Evolutionary conservation across 148 eudicot genomes (phyloP), one percentile per base, ranked within the genome.

Genomic region (Cornus florida): DNA sequence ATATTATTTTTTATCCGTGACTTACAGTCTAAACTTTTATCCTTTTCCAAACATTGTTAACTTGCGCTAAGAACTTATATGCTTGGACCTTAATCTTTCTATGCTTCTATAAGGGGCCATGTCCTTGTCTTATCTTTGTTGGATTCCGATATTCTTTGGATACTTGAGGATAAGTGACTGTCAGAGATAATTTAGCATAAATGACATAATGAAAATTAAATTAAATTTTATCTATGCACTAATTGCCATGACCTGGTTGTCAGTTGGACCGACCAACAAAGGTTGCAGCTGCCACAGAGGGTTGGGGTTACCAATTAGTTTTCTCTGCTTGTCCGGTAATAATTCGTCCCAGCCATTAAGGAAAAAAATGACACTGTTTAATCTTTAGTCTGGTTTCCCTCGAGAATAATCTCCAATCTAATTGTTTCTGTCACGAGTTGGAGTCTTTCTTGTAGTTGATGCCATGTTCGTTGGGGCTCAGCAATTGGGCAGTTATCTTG

Each of bases 231-330:
- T 72, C 48, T 32, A 31, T 66, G 11, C 32, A 16, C 53, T 57
- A 4, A 23, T 70, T 82, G 50, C 67, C 24, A 23, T 78, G 67
- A 28, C 57, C 60, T 77, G n/a, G 41, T 39, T 57, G 68, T 77
- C 87, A 95, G 99, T 81, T 95, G 97, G 97, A 95, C 99, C 1
- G 97, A 95, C 82, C 99, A 93, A 81, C 99, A 95, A 83, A 91
- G 97, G 90, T 85, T 50, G 78, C 77, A 76, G 83, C 99, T 59
- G 97, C 99, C 64, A 93, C 84, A 82, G 97, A 95, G 85, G 97
- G 99, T 75, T 90, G 92, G 97, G 91, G 87, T 78, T 95, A 90
- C 87, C 85, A 97, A 79, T 75, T 95, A 77, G 92, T 89, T 75
- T 95, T 91, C 83, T 86, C 97, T 67, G 97, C 97, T 5, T 94